These are phyloP conservation scores for Chrysanthemum lavandulifolium DNA, from an alignment of 129 eudicot genomes.

Conservation along the genomic window DNA sequence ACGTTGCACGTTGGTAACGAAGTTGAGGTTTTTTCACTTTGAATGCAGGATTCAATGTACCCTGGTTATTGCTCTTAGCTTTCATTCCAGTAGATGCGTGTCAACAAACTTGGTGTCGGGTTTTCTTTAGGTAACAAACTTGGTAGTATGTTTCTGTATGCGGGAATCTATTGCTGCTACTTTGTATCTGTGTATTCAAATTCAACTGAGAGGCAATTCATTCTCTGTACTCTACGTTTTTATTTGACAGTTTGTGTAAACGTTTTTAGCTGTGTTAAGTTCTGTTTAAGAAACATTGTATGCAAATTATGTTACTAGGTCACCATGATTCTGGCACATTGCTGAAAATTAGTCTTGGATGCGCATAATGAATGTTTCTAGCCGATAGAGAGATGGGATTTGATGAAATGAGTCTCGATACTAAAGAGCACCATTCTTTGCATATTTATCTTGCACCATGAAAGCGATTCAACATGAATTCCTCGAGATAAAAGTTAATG, in stretches of 20 bases:
- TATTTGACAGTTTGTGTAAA: background rate
- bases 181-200: conserved; percentile 9
- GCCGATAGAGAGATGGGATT: conserved; percentile 34
- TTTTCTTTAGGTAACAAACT: background rate
- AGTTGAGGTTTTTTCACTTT: background rate
- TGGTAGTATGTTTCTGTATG: background rate
- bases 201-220: background rate
- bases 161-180: background rate
- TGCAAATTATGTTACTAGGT: background rate
- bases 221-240: conserved; percentile 1
- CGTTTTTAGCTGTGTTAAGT: background rate
- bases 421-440: conserved; percentile 41
- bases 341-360: conserved; percentile 25
- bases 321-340: background rate
- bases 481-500: conserved; percentile 38
- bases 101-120: background rate
- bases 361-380: background rate
- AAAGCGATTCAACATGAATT: conserved; percentile 46
- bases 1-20: too few relatives aligned
- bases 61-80: background rate
- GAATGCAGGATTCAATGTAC: background rate
- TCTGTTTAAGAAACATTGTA: conserved; percentile 11
- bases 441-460: conserved; percentile 47
- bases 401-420: conserved; percentile 38
- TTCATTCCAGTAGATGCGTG: too few relatives aligned